phyloP scores from a whole-genome alignment of 2,329 filamentous ascomycete species.

The Cytospora piceicola region DNA sequence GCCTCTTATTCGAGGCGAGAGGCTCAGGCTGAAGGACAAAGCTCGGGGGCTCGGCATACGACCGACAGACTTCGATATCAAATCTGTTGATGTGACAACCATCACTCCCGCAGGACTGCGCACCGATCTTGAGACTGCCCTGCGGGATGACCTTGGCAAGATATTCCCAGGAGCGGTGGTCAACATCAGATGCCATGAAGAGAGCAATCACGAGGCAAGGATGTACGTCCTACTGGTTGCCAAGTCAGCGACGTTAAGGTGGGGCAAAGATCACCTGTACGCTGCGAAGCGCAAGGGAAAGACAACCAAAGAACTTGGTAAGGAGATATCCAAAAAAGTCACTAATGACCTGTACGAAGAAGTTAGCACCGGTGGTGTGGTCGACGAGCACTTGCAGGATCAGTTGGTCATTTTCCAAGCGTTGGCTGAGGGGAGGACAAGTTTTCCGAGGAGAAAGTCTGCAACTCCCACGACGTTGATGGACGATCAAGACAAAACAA shows the following conservation, averaged over 20 bases:
- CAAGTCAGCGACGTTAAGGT: conserved; percentile 49
- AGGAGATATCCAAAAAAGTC: conserved; percentile 50
- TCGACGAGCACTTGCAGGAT: conserved; percentile 64
- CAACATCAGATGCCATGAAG: conserved; percentile 52
- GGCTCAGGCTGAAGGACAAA: conserved; percentile 43
- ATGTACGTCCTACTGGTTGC: conserved; percentile 63
- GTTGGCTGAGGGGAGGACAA: conserved; percentile 56
- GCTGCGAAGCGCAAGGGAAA: conserved; percentile 28
- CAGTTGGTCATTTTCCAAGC: conserved; percentile 65
- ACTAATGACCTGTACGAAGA: conserved; percentile 52
- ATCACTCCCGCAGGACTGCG: conserved; percentile 52
- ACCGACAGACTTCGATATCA: conserved; percentile 42
- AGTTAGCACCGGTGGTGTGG: conserved; percentile 48
- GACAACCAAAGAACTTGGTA: conserved; percentile 38
- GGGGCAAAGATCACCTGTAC: conserved; percentile 54
- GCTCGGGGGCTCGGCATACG: neutral
- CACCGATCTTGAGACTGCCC: conserved; percentile 44
- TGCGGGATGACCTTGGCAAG: conserved; percentile 46
- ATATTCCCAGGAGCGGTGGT: conserved; percentile 51
- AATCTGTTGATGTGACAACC: conserved; percentile 54
- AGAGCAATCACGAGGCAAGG: conserved; percentile 54
- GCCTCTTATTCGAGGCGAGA: conserved; percentile 41
- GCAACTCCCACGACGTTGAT: conserved; percentile 25
- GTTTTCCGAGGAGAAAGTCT: conserved; percentile 41
- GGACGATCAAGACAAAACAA: neutral